Evolutionary conservation across 768 basidiomycete species (phyloP), one percentile per base, ranked within the genome.

Genomic region (Epithele typhae): DNA sequence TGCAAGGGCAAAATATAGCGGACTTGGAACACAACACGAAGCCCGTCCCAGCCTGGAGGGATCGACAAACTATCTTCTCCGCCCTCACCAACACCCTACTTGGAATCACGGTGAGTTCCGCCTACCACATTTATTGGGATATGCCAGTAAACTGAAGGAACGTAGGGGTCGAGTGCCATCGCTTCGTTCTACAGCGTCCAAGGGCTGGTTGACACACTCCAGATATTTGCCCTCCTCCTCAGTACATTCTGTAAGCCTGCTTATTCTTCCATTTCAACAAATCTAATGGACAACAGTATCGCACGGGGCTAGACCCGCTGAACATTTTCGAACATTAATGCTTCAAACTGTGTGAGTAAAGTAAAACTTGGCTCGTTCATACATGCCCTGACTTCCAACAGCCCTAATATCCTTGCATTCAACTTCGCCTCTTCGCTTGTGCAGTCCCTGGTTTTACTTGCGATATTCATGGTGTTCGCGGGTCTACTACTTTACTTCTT

Each of bases 391-490:
- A n/a, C n/a, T 12, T 48, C 14, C 38, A 15, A 38, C 12, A 84
- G 87, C 49, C 87, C 87, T 3, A 87, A 87, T 50, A 58, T 87
- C 17, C 66, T 90, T 30, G 86, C 86, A 9, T 68, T 90, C 43
- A 88, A 89, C 59, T 81, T 91, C 47, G 80, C 78, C 0, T 72
- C 81, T 1, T 75, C 78, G 5, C 65, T 82, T 15, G 65, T 74
- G 12, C 73, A 79, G 57, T 81, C 84, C 0, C 64, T 87, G 5
- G 54, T 83, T 21, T 77, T 82, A 53, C 72, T 92, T 19, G 45
- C 76, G 19, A 60, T 82, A 25, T 77, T 87, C 52, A 76, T 84
- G 68, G 46, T 62, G 25, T 58, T 87, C 25, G 68, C 81, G 24
- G 64, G 76, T 3, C 59, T 68, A 17, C 67, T 84, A 10, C 70